Evolutionary conservation across 2,329 filamentous ascomycete species (phyloP).

Genomic region (Colletotrichum zoysiae): DNA sequence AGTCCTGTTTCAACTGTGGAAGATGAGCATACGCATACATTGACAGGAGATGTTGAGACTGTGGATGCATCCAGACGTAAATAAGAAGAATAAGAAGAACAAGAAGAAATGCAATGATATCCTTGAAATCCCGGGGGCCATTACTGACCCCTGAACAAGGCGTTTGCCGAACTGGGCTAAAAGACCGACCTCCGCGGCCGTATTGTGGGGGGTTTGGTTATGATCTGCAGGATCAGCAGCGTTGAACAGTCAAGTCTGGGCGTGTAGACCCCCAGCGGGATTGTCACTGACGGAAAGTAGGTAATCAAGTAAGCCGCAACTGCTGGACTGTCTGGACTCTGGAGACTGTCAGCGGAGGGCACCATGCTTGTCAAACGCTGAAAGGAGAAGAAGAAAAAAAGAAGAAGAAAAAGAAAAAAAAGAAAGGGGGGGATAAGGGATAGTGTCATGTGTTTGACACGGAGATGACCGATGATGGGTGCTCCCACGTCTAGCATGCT

Average conservation of each 20-base stretch:
- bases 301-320: constrained; percentile 14
- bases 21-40: constrained; percentile 17
- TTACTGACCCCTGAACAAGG: constrained; percentile 16
- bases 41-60: constrained; percentile 21
- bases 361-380: constrained; percentile 27
- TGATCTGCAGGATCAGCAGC: constrained; percentile 40
- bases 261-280: background rate
- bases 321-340: background rate
- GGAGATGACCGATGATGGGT: constrained; percentile 39
- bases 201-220: constrained; percentile 38
- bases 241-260: constrained; percentile 18
- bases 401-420: background rate
- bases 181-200: constrained; percentile 26
- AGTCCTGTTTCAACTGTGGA: background rate
- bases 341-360: background rate
- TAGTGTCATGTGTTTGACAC: constrained; percentile 30
- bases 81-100: background rate
- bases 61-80: constrained; percentile 24
- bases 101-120: background rate
- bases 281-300: constrained; percentile 19
- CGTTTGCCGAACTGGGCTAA: constrained; percentile 27
- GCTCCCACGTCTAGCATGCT: constrained; percentile 9
- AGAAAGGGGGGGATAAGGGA: background rate
- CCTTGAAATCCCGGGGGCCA: constrained; percentile 5
- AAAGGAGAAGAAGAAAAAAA: background rate